phyloP scores from a whole-genome alignment of 1,139 yeast species.

The Wickerhamomyces sp. region DNA sequence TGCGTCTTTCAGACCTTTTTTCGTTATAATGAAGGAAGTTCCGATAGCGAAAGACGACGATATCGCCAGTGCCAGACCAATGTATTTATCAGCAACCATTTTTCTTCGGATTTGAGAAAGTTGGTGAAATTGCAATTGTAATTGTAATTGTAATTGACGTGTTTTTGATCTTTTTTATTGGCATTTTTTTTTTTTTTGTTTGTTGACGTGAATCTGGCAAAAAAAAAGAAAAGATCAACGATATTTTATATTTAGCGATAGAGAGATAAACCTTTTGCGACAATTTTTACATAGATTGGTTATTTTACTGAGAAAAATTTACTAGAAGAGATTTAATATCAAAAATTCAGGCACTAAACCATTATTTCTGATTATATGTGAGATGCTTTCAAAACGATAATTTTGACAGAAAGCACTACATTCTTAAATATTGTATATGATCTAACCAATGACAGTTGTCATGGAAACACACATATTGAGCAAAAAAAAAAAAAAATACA shows the following conservation, averaged over 20 bases:
- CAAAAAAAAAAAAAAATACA: not conserved
- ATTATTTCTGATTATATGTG: too few species aligned
- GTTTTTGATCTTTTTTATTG: not conserved
- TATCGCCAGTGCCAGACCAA: slow-evolving; percentile 86
- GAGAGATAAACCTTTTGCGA: too few species aligned
- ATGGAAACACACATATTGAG: not conserved
- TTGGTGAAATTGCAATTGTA: not conserved
- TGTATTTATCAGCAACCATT: slow-evolving; percentile 61
- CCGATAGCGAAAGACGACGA: slow-evolving; percentile 89
- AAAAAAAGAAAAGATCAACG: not conserved
- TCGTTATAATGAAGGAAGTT: slow-evolving; percentile 83
- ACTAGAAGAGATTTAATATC: too few species aligned
- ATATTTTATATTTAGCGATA: not conserved
- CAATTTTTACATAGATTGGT: too few species aligned
- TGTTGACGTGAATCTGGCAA: not conserved
- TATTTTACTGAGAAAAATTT: too few species aligned
- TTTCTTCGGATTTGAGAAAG: not conserved
- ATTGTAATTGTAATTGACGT: not conserved
- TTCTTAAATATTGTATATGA: too few species aligned
- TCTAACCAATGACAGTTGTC: too few species aligned
- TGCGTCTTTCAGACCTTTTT: slow-evolving; percentile 78
- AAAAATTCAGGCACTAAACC: too few species aligned
- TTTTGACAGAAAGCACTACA: too few species aligned
- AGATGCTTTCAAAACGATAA: too few species aligned
- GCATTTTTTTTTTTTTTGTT: not conserved